These are phyloP conservation scores for Solanum chaucha DNA, from an alignment of 257 asterid genomes.

Conservation along the genomic window DNA sequence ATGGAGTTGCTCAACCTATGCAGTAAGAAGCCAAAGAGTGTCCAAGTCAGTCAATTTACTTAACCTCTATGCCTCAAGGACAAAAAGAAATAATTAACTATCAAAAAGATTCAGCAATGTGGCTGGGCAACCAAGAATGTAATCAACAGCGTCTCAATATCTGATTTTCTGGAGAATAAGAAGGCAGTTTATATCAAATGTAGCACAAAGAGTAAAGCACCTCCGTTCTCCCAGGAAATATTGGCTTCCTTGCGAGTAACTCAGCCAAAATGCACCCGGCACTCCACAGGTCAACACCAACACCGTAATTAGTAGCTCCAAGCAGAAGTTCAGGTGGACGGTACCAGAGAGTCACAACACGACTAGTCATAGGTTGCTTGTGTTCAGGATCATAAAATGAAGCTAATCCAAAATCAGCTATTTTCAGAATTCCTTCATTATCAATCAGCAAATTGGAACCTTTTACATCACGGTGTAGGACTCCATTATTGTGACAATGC, in stretches of 20 bases:
- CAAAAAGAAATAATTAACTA: not conserved
- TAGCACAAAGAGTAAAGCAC: slow-evolving; percentile 19
- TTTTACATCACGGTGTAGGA: slow-evolving; percentile 86
- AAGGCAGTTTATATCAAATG: not conserved
- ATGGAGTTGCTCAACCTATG: slow-evolving; percentile 90
- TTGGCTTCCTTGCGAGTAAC: slow-evolving; percentile 76
- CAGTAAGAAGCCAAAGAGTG: not conserved
- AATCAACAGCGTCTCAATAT: not conserved
- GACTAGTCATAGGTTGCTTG: slow-evolving; percentile 79
- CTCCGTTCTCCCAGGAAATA: slow-evolving; percentile 93
- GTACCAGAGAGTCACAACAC: slow-evolving; percentile 93
- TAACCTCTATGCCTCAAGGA: not conserved
- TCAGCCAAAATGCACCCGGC: slow-evolving; percentile 95
- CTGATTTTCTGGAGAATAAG: not conserved
- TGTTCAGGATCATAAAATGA: slow-evolving; percentile 51
- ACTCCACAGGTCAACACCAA: slow-evolving; percentile 92
- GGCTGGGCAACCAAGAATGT: not conserved
- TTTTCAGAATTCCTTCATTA: slow-evolving; percentile 62
- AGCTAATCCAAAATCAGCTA: slow-evolving; percentile 94
- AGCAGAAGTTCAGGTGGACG: slow-evolving; percentile 93
- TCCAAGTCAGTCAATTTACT: not conserved
- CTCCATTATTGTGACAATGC: slow-evolving; percentile 90
- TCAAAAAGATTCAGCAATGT: not conserved
- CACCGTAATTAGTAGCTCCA: slow-evolving; percentile 71
- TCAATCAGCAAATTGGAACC: slow-evolving; percentile 80